These are phyloP conservation scores for Thraustochytrium striatum DNA, from an alignment of 352 stramenopile genomes.

Conservation along the genomic window DNA sequence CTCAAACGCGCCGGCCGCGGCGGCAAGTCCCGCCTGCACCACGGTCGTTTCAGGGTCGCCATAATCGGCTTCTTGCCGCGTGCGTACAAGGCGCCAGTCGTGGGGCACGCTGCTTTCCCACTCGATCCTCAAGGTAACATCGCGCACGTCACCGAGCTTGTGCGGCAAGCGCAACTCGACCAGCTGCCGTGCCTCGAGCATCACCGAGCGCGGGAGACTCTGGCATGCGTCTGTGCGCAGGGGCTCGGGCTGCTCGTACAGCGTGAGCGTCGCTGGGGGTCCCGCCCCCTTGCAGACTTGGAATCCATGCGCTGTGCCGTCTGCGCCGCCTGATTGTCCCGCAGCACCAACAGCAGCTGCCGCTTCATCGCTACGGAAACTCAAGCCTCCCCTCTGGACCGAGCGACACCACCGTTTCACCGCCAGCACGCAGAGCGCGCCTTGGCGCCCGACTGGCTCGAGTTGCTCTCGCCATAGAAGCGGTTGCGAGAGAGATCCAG, in stretches of 20 bases:
- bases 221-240: background rate
- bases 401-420: background rate
- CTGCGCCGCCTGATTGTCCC: too few relatives aligned
- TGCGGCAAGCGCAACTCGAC: background rate
- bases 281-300: too few relatives aligned
- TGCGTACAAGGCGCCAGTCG: too few relatives aligned
- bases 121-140: background rate
- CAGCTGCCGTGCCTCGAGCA: background rate
- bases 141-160: background rate
- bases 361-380: background rate
- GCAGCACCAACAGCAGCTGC: background rate
- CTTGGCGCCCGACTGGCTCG: background rate
- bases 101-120: background rate
- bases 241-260: background rate
- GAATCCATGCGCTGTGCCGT: too few relatives aligned
- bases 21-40: too few relatives aligned
- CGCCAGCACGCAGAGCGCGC: background rate
- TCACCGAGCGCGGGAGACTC: background rate
- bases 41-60: too few relatives aligned
- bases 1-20: too few relatives aligned
- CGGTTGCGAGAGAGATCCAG: constrained; percentile 17
- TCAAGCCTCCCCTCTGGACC: background rate
- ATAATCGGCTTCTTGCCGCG: too few relatives aligned
- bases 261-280: background rate
- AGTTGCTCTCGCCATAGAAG: background rate